These are phyloP conservation scores for Aspergillus ustus DNA, from an alignment of 2,329 filamentous ascomycete species.

Conservation along the genomic window DNA sequence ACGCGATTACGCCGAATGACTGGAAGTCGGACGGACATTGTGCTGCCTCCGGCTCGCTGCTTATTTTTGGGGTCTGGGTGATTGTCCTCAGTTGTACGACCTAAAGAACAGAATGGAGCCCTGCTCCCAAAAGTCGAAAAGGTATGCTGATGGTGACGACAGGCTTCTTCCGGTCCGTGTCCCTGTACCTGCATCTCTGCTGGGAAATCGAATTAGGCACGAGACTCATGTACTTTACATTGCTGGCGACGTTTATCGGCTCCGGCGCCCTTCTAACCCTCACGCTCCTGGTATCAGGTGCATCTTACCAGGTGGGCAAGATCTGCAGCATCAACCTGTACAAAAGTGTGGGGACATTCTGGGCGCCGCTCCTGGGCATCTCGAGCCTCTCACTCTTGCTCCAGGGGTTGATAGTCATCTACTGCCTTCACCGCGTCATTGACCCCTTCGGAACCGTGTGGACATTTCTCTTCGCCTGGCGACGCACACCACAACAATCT, in stretches of 20 bases:
- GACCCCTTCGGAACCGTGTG: background rate
- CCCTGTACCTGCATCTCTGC: constrained; percentile 4
- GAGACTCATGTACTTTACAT: background rate
- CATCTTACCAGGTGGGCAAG: constrained; percentile 4
- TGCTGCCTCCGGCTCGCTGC: background rate
- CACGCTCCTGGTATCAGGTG: background rate
- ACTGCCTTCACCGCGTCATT: background rate
- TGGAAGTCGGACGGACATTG: background rate
- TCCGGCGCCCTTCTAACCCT: background rate
- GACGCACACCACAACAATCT: background rate
- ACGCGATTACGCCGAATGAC: background rate
- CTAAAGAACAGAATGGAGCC: no score
- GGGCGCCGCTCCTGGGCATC: background rate
- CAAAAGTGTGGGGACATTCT: background rate
- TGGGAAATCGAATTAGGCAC: background rate
- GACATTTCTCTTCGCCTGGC: background rate
- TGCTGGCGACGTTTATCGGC: background rate
- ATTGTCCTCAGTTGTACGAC: background rate
- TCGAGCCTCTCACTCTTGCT: background rate
- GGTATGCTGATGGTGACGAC: background rate
- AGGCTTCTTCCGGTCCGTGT: constrained; percentile 5
- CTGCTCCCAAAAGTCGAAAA: background rate
- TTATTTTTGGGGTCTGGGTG: constrained; percentile 8
- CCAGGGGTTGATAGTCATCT: background rate
- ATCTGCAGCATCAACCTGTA: background rate